These are phyloP conservation scores for Metschnikowia bowlesiae DNA, from an alignment of 805 yeast genomes.

Conservation along the genomic window DNA sequence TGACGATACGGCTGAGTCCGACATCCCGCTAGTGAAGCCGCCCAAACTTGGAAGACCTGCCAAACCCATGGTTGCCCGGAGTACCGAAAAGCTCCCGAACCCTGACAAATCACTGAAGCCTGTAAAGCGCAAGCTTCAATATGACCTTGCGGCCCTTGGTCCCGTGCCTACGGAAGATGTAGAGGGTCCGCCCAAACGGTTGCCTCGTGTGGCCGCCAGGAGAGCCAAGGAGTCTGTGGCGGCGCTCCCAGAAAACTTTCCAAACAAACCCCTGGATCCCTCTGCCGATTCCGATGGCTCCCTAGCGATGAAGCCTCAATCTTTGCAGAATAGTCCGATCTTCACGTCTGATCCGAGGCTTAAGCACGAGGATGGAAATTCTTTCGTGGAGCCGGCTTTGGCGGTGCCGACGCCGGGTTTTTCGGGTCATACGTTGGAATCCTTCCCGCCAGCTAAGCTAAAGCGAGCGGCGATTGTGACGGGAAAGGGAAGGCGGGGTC, in stretches of 20 bases:
- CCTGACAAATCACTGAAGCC: background rate
- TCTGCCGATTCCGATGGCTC: background rate
- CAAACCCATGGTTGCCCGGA: background rate
- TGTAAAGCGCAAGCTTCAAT: background rate
- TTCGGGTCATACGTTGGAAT: constrained; percentile 71
- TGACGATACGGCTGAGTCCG: background rate
- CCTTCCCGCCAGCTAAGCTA: constrained; percentile 58
- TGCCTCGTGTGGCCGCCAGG: constrained; percentile 1
- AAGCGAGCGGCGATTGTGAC: constrained; percentile 53
- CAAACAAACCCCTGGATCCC: background rate
- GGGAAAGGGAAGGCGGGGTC: constrained; percentile 36
- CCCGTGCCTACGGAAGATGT: background rate
- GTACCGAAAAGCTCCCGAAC: background rate
- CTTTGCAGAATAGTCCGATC: constrained; percentile 10
- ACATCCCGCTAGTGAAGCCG: background rate
- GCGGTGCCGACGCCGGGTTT: constrained; percentile 53
- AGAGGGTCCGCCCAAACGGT: background rate
- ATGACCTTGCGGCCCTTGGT: constrained; percentile 1
- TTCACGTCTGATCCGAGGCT: constrained; percentile 6
- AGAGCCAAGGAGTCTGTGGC: constrained; percentile 2
- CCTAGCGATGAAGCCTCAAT: background rate
- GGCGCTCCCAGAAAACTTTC: background rate
- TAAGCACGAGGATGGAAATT: background rate
- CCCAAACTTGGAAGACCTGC: background rate
- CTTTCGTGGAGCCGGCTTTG: constrained; percentile 55